Base-by-base conservation (phyloP, 768 basidiomycete species). In the Podaxis rugospora region DNA sequence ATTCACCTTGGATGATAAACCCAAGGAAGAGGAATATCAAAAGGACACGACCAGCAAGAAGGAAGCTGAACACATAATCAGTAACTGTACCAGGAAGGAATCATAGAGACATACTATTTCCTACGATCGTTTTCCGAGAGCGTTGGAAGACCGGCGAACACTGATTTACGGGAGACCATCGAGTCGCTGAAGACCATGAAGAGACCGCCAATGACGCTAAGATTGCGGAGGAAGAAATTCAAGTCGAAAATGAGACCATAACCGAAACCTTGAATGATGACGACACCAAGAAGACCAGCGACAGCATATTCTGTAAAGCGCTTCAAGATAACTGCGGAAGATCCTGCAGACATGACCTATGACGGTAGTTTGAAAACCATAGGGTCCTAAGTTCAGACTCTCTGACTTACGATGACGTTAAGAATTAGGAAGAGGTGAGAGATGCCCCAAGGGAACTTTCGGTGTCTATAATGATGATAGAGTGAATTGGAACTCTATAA, bases 191-290 rank as follows among this genome's bases (percentile, higher is more conserved):
- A 95, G 25, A 98, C 95, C 97, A 99, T 99, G 76, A 99, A 88
- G 50, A 99, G 86, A 57, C 97, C 97, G 58, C 97, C 97, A 63
- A 98, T 94, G 71, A 99, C 97, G 64, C 89, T 92, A 59, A 99
- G 83, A 76, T 98, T 99, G 73, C 97, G 95, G 49, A 98, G 89
- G 93, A 99, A 99, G 84, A 99, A 99, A 78, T 92, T 98, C 73
- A 98, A 83, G 82, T 98, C 97, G 75, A 99, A 99, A 70, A 99
- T 96, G 72, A 99, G 91, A 36, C 97, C 97, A 70, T 99, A 99
- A 66, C 97, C 97, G 67, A 99, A 91, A 49, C 96, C 96, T 76
- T 99, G 97, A 49, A 95, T 86, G 67, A 98, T 76, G 59, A 99
- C 95, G 53, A 98, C 97, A 53, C 79, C 81, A 57, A 98, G 82